These are phyloP conservation scores for Ceratobasidium sp. DNA, from an alignment of 1,284 basidiomycete genomes.

Conservation along the genomic window DNA sequence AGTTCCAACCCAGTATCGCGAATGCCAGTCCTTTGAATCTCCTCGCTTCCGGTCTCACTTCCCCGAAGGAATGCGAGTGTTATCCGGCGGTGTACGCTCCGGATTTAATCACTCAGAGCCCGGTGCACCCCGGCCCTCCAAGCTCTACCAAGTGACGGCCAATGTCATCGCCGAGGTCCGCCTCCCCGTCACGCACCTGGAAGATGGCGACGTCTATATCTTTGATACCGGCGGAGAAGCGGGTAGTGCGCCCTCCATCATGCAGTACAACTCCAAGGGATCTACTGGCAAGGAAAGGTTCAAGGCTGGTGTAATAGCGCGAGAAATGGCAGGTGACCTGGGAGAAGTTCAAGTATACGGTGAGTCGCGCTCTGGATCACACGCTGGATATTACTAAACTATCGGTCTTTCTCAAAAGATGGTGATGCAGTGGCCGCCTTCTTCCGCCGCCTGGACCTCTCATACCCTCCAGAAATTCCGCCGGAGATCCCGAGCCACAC, in stretches of 20 bases:
- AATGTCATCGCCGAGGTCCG: constrained; percentile 48
- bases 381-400: not conserved
- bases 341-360: constrained; percentile 64
- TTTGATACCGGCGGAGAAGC: constrained; percentile 62
- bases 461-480: constrained; percentile 62
- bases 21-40: constrained; percentile 69
- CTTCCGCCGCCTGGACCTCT: constrained; percentile 56
- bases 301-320: constrained; percentile 69
- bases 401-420: constrained; percentile 58
- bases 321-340: constrained; percentile 58
- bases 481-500: constrained; percentile 48
- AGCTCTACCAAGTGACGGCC: constrained; percentile 62
- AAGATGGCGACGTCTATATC: constrained; percentile 67
- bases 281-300: constrained; percentile 67
- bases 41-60: constrained; percentile 66
- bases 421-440: constrained; percentile 52
- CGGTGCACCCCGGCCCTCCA: constrained; percentile 59
- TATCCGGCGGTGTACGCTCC: constrained; percentile 67
- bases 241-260: constrained; percentile 52
- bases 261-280: constrained; percentile 66
- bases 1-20: constrained; percentile 67
- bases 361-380: constrained; percentile 51
- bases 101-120: constrained; percentile 67
- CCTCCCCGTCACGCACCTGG: constrained; percentile 57
- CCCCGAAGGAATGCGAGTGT: constrained; percentile 64